phyloP scores from a whole-genome alignment of 441 rosid genomes.

The Eutrema salsugineum region DNA sequence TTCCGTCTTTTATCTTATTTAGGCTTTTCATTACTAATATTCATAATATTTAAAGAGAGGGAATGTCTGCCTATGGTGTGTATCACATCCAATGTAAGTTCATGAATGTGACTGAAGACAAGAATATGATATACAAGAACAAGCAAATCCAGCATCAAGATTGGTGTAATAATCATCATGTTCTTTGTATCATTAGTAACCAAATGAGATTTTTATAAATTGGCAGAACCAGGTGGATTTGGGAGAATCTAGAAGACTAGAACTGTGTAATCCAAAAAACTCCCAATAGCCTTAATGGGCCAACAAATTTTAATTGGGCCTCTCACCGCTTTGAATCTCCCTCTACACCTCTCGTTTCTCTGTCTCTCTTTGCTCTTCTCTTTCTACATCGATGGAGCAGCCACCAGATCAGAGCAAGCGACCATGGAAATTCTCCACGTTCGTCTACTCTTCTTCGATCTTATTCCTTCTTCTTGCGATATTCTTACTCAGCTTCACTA shows the following conservation, averaged over 20 bases:
- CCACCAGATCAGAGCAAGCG: slow-evolving; percentile 11
- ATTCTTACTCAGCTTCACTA: slow-evolving; percentile 30
- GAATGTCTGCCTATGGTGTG: too few relatives aligned
- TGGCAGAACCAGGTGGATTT: neutral
- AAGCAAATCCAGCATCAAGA: neutral
- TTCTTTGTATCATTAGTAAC: neutral
- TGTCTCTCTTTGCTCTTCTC: neutral
- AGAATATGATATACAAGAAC: too few relatives aligned
- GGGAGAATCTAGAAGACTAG: neutral
- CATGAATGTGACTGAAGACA: too few relatives aligned
- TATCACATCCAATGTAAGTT: too few relatives aligned
- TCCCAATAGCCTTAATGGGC: neutral
- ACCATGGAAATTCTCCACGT: slow-evolving; percentile 30
- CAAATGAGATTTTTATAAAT: neutral
- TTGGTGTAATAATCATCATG: neutral
- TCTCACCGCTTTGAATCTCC: slow-evolving; percentile 1
- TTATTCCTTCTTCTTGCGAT: slow-evolving; percentile 47
- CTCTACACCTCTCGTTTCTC: neutral
- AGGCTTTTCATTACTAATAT: too few relatives aligned
- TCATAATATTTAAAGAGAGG: too few relatives aligned
- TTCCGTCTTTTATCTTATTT: too few relatives aligned
- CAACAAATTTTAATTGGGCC: neutral
- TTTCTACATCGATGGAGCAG: slow-evolving; percentile 22
- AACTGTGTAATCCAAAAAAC: neutral
- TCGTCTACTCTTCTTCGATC: slow-evolving; percentile 39